Base-by-base conservation (phyloP, 352 stramenopile genomes). In the Phytophthora palmivora region DNA sequence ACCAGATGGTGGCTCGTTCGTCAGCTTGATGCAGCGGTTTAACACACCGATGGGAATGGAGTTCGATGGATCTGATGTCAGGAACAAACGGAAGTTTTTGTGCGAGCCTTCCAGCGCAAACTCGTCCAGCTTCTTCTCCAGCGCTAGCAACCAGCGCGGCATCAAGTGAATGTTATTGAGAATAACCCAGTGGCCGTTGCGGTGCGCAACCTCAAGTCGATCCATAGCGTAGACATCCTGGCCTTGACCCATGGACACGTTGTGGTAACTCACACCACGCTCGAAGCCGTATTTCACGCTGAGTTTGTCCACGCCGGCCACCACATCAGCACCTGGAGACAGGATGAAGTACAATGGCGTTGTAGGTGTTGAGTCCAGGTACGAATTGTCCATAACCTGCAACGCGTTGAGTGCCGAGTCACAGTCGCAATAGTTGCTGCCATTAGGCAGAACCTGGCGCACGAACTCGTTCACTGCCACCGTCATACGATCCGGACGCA, bases 131-230 rank as follows among this genome's bases (percentile, higher is more conserved):
- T 98, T 98, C 65, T 99, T 99, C 79, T 99, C 96, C 4, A 99
- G 92, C 53, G 97, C 88, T 36, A 97, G 75, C 28, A 98, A 77
- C 96, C 96, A 99, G 12, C 91, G 90, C 7, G 96, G 95, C 96
- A 99, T 99, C 39, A 99, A 74, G 63, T 99, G 96, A 46, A 99
- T 97, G 70, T 99, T 99, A 73, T 98, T 98, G 32, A 99, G 81
- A 54, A 99, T 98, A 8, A 99, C 96, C 96, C 96, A 99, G 73
- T 99, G 92, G 18, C 96, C 96, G 49, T 98, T 98, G 32, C 92
- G 88, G 63, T 98, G 95, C 10, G 94, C 96, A 16, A 95, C 91
- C 58, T 98, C 93, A 9, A 99, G 84, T 8, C 92, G 95, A 63
- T 96, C 87, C 94, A 98, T 98, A 1, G 97, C 97, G 34, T 97